A percentile compares a stretch with the other conserved stretches of the same genome.
These are phyloP conservation scores for Corchorus capsularis DNA, from an alignment of 345 rosid species.

Conservation along the genomic window DNA sequence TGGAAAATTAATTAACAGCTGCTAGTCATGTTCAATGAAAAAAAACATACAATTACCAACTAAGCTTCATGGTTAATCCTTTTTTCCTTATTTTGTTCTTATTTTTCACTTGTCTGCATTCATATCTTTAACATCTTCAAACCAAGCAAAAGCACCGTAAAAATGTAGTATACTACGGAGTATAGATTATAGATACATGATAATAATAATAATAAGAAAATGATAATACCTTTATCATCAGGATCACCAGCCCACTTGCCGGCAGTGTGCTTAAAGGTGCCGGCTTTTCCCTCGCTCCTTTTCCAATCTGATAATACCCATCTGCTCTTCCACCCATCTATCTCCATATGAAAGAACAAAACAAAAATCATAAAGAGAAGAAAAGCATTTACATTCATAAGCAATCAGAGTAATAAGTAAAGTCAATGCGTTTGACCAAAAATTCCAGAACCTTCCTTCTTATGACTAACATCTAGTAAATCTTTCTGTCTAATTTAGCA, in stretches of 20 bases:
- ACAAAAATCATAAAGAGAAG: not conserved
- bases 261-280: conserved; percentile 75
- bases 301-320: conserved; percentile 96
- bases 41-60: not conserved
- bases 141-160: not conserved
- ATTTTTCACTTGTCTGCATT: not conserved
- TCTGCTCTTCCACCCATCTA: conserved; percentile 91
- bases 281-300: conserved; percentile 82
- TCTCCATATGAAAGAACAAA: not conserved
- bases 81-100: not conserved
- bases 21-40: not conserved
- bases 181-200: too few relatives aligned
- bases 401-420: not conserved
- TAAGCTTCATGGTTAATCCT: not conserved
- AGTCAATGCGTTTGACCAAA: conserved; percentile 6
- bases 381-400: not conserved
- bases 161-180: too few relatives aligned
- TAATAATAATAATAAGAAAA: not conserved
- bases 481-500: not conserved
- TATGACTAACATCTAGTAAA: not conserved
- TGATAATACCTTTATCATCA: conserved; percentile 60
- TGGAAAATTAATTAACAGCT: not conserved
- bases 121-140: not conserved
- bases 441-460: conserved; percentile 19
- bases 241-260: conserved; percentile 89